Percentiles rank a stretch among this genome's conserved stretches.
These are phyloP conservation scores for Leptographium wingfieldii DNA, from an alignment of 2,329 filamentous ascomycete genomes.

Conservation along the genomic window DNA sequence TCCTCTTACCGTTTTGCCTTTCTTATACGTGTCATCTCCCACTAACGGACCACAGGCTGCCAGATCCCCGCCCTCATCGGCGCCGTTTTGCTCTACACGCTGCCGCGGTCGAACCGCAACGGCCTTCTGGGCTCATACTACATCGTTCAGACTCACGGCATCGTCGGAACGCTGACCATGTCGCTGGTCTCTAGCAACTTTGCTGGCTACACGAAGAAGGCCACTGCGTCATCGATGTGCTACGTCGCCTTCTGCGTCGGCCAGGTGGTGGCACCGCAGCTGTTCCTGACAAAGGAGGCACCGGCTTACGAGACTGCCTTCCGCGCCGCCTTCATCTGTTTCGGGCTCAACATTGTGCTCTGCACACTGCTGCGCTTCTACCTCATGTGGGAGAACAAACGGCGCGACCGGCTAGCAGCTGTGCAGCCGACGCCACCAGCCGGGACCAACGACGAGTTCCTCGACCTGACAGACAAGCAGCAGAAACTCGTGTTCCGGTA, in stretches of 20 bases:
- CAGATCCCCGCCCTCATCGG: conserved; percentile 12
- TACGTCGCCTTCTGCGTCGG: conserved; percentile 38
- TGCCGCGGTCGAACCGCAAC: conserved; percentile 6
- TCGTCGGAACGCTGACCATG: conserved; percentile 35
- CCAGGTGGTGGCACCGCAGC: conserved; percentile 42
- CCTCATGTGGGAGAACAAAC: conserved; percentile 37
- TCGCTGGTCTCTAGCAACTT: conserved; percentile 31
- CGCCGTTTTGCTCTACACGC: conserved; percentile 10
- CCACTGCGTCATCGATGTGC: conserved; percentile 40
- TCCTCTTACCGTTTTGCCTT: not conserved
- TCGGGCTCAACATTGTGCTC: conserved; percentile 31
- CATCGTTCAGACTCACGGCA: conserved; percentile 14
- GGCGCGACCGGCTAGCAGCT: conserved; percentile 26
- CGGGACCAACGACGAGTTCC: conserved; percentile 9
- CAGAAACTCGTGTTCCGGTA: conserved; percentile 14
- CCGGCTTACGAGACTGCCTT: conserved; percentile 51
- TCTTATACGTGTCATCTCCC: no score
- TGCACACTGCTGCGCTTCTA: conserved; percentile 37
- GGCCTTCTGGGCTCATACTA: conserved; percentile 13
- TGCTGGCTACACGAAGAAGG: conserved; percentile 42
- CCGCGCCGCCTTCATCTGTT: conserved; percentile 31
- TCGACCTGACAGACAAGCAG: conserved; percentile 16
- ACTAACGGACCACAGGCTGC: not conserved
- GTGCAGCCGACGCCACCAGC: not conserved
- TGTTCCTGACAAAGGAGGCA: conserved; percentile 43